Base-by-base conservation (phyloP, 192 early-diverging fungal genomes). In the Entophlyctis luteolus region DNA sequence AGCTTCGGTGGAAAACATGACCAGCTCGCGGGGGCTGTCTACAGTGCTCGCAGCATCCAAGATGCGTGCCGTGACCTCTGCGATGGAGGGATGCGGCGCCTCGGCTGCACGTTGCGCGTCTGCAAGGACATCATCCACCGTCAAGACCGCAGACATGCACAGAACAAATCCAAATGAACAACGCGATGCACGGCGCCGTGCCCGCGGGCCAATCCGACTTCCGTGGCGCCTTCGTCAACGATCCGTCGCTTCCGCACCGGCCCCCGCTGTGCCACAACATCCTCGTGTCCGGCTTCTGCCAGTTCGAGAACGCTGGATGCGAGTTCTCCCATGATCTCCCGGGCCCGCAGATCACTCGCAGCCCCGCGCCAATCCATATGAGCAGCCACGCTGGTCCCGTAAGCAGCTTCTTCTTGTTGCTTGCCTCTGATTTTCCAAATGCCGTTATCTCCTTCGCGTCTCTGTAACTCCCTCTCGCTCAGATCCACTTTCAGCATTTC, bases 241-340 rank as follows among this genome's bases (percentile, higher is more conserved):
- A n/a, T n/a, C n/a, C n/a, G n/a, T n/a, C n/a, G n/a, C n/a, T n/a
- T n/a, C n/a, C n/a, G n/a, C 77, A 52, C 27, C 27, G 46, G n/a
- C 62, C 48, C 31, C 16, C 87, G 52, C 77, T 77, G 27, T 91
- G 90, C 73, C 81, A 88, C 46, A 90, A 91, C 75, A 78, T 91
- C 49, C 81, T 91, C 46, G 91, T 91, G 67, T 88, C 90, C 78
- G 91, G 91, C 2, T 88, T 80, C 59, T 93, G 91, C 77, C 90
- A 92, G 71, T 91, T 77, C 65, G 90, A 93, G 75, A 79, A 79
- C 60, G 86, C 85, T 53, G 90, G 91, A 2, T 93, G 91, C 74
- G 87, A 89, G 76, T 93, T 89, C 74, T 89, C 84, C 65, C 91
- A 93, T 66, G 87, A 89, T 36, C 62, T 67, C 38, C 89, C 88